Base-by-base conservation (phyloP, 2,329 filamentous ascomycete species). In the Nannizzia gypsea region DNA sequence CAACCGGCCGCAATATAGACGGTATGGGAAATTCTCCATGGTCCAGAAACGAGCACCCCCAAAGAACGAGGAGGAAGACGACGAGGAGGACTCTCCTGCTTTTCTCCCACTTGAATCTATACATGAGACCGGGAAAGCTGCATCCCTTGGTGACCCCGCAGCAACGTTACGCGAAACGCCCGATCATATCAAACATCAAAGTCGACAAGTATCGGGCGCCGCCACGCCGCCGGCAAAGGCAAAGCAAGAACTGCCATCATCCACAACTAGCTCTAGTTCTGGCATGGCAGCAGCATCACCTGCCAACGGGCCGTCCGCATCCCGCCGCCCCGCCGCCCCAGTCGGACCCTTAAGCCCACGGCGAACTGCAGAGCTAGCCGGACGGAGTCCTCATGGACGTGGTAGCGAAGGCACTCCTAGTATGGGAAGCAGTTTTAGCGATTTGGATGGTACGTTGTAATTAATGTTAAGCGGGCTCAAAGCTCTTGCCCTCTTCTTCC, bases 361-460 rank as follows among this genome's bases (percentile, higher is more conserved):
- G 8, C 78, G 81, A 44, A 71, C 77, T 6, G 76, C 76, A 1
- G 78, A 80, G 48, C 65, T 81, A 15, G 73, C 76, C 1, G 73
- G 72, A 36, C 69, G 78, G 22, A 80, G 77, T 60, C 78, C 80
- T 0, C 72, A 74, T n/a, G 70, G 71, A 44, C 70, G 70, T 9
- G 73, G 76, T 11, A 82, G 79, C 60, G 80, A 82, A 62, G 80
- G 80, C 11, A 81, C 79, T 8, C 81, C 81, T 2, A 83, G 81
- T 63, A 84, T 84, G 80, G 83, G 83, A 0, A 85, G 82, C 63
- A 85, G 82, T 60, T 86, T 85, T 65, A 84, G 81, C 64, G 83
- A 86, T 68, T 72, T 86, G 38, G 83, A 86, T 67, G 81, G 82
- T 81, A 71, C 60, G 69, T 62, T 31, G 22, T 42, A 24, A 13